phyloP scores from a whole-genome alignment of 176 grass and related monocot genomes.

The Oropetium thomaeum region DNA sequence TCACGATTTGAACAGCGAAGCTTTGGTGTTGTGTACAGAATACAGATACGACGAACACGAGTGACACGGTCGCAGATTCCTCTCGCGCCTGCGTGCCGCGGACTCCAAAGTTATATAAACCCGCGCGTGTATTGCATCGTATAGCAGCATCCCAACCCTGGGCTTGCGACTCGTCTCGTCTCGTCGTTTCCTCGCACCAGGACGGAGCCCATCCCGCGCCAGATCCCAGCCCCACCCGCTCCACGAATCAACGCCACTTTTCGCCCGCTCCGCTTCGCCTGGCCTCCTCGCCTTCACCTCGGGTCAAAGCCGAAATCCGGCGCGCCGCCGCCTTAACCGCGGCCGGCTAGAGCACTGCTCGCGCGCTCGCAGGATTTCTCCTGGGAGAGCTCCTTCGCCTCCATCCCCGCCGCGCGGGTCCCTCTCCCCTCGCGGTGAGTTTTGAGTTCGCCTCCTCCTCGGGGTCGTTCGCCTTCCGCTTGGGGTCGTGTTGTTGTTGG shows the following conservation, averaged over 20 bases:
- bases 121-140: too few species aligned
- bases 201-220: background rate
- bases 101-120: too few species aligned
- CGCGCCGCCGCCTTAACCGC: background rate
- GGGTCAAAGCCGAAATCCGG: background rate
- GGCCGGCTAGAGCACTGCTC: background rate
- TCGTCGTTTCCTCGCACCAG: background rate
- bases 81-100: background rate
- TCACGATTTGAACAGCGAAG: background rate
- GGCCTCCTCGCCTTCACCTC: background rate
- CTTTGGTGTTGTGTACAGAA: background rate
- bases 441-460: background rate
- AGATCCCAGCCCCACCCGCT: background rate
- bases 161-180: conserved; percentile 9
- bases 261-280: background rate
- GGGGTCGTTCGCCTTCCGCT: background rate
- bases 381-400: background rate
- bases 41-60: background rate
- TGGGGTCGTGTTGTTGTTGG: background rate
- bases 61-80: background rate
- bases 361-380: background rate
- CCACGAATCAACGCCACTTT: background rate
- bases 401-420: background rate
- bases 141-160: too few species aligned
- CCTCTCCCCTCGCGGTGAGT: conserved; percentile 7